Evolutionary conservation across 257 asterid species (phyloP).

Genomic region (Vinca minor): DNA sequence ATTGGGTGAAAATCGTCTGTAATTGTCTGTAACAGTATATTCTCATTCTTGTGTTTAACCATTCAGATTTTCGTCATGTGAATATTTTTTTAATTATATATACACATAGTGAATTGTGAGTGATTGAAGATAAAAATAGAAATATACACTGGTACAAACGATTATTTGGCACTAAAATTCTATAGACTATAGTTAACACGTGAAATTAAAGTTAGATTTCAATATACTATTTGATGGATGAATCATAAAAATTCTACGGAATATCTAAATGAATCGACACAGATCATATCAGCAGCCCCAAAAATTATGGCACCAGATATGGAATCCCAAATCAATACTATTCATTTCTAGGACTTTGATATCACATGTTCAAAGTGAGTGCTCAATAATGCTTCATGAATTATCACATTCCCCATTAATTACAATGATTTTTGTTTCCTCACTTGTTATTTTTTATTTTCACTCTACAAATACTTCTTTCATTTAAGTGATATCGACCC

Average conservation of each 20-base stretch:
- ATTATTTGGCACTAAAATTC: too few species aligned
- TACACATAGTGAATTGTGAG: too few species aligned
- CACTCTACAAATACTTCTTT: too few species aligned
- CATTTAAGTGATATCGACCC: too few species aligned
- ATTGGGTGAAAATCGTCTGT: too few species aligned
- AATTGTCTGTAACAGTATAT: too few species aligned
- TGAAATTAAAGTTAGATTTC: neutral
- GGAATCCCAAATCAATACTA: neutral
- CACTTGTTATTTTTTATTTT: neutral
- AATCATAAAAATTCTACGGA: neutral
- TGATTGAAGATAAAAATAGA: too few species aligned
- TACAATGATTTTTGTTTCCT: neutral
- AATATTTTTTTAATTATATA: too few species aligned
- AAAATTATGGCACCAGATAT: neutral
- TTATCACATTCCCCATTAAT: neutral
- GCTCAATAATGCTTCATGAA: neutral
- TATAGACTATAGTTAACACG: slow-evolving; percentile 4
- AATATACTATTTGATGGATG: neutral
- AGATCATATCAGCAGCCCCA: neutral
- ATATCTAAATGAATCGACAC: neutral
- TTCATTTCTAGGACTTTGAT: neutral
- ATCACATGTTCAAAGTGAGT: neutral
- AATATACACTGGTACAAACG: too few species aligned
- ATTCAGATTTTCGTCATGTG: too few species aligned
- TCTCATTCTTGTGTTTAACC: too few species aligned